Evolutionary conservation across 2,329 filamentous ascomycete species (phyloP).

Genomic region (Colletotrichum viniferum): DNA sequence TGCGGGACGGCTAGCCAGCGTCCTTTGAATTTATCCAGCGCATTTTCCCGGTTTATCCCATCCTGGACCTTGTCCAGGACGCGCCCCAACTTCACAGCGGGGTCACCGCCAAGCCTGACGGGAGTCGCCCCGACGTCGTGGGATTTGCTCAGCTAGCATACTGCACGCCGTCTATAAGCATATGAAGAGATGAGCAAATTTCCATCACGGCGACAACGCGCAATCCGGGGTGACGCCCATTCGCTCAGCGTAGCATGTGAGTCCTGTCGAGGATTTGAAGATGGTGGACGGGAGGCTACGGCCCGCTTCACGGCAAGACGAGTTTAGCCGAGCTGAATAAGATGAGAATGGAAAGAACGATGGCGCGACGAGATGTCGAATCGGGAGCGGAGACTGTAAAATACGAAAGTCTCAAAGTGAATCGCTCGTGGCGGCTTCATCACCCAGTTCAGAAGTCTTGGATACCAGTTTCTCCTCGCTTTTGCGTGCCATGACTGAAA

Average conservation of each 20-base stretch:
- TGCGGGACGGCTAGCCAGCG: slow-evolving; percentile 20
- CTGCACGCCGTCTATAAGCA: background rate
- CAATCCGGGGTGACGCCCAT: background rate
- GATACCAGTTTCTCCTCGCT: slow-evolving; percentile 68
- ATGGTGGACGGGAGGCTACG: background rate
- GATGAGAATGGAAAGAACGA: background rate
- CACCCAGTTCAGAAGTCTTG: slow-evolving; percentile 66
- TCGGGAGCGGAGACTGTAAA: background rate
- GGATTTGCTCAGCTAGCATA: background rate
- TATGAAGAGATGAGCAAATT: background rate
- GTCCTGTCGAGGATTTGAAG: background rate
- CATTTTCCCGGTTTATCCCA: slow-evolving; percentile 23
- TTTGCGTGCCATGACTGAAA: background rate
- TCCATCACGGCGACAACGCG: background rate
- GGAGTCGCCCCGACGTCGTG: background rate
- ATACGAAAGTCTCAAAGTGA: background rate
- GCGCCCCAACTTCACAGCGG: background rate
- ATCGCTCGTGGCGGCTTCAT: background rate
- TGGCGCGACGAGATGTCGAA: background rate
- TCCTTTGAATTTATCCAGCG: slow-evolving; percentile 23
- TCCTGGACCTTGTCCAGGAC: background rate
- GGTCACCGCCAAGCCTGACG: background rate
- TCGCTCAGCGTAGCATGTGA: background rate
- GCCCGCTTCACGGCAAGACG: background rate
- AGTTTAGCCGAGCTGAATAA: background rate